Evolutionary conservation across 495 filamentous ascomycete species (phyloP), one percentile per base, ranked within the genome.

Genomic region (Amphirosellinia nigrospora): DNA sequence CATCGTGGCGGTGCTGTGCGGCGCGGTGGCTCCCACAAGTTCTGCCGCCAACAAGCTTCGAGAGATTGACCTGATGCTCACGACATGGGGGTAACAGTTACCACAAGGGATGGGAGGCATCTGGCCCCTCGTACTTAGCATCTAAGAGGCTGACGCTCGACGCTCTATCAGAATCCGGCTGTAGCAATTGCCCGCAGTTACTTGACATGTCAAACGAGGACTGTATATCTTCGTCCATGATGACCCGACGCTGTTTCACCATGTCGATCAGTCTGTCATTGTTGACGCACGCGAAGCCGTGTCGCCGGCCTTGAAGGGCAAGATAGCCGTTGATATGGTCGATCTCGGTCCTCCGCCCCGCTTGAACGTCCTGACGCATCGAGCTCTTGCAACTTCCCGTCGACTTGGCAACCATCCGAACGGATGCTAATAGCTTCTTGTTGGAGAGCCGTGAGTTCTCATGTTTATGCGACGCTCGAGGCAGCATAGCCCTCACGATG

Each of bases 301-400:
- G 56, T 60, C 30, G 36, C 36, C 34, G 56, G 21, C 66, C 93
- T 58, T 86, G 84, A 61, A 81, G 80, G 41, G 93, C 87, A 50
- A 96, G 84, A 74, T 89, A 96, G 15, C 92, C 93, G 80, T 94
- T 96, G 66, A 95, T 86, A 74, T 89, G 94, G 23, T 91, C 88
- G 64, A 95, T 88, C 77, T 96, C 93, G 1, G 92, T 94, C 64
- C 77, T 72, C 71, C 82, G 82, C 5, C 86, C 81, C 2, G 73
- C 74, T 56, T 81, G 73, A 41, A 92, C 80, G 79, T 93, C 91
- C 72, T 90, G 88, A 30, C 89, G 75, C 91, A 93, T 93, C 7
- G 84, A 86, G 70, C 87, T 90, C 41, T 82, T 80, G 74, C 93
- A 91, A 43, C 82, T 75, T 1, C 81, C 81, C 8, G 89, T 93